Conservation (phyloP, 164 flowering plant genomes). For the Paratinospora sagittata region DNA sequence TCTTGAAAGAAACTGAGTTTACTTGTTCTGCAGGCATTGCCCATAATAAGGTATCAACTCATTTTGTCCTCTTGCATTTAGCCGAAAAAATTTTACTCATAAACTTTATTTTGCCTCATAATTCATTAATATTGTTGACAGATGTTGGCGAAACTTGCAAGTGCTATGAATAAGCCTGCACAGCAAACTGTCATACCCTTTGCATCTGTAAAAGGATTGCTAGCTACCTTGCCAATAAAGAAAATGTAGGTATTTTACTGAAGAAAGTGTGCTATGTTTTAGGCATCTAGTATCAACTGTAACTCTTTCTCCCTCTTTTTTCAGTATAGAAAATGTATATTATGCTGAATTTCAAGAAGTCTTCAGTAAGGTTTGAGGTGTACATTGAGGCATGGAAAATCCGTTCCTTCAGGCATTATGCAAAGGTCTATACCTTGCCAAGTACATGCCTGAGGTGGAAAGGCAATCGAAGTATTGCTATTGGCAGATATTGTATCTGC, state of each 20-base stretch:
- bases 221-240: constrained; percentile 71
- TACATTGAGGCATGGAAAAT: neutral
- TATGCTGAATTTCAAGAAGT: neutral
- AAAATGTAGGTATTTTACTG: constrained; percentile 56
- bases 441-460: neutral
- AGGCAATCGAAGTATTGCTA: neutral
- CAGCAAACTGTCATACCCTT: constrained; percentile 90
- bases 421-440: neutral
- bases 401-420: neutral
- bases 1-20: constrained; percentile 70
- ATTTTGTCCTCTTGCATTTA: neutral
- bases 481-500: too few species aligned
- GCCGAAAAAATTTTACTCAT: neutral
- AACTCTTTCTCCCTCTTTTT: neutral
- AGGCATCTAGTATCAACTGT: neutral
- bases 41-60: constrained; percentile 73
- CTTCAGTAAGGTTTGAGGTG: neutral
- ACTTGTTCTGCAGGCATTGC: constrained; percentile 99
- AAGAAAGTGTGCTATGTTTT: neutral
- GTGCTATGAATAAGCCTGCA: constrained; percentile 94
- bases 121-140: constrained; percentile 25
- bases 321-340: neutral
- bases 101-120: constrained; percentile 6
- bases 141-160: constrained; percentile 96
- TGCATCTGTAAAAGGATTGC: constrained; percentile 61